A percentile compares a stretch with the other conserved stretches of the same genome.
These are phyloP conservation scores for Phytophthora sojae DNA, from an alignment of 352 stramenopile genomes.

Conservation along the genomic window DNA sequence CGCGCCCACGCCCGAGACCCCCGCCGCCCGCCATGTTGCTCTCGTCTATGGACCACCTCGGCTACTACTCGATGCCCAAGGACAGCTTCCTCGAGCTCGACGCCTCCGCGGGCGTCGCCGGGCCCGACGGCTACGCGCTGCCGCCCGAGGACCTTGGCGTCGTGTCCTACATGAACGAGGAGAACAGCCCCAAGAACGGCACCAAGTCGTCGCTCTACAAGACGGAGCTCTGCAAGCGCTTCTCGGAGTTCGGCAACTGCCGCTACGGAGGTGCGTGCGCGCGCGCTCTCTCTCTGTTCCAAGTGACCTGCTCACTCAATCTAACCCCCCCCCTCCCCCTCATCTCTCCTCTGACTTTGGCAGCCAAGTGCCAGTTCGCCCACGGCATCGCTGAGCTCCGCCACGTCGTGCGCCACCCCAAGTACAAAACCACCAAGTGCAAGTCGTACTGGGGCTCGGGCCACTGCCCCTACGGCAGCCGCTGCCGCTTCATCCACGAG, in stretches of 20 bases:
- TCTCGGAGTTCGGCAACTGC: slow-evolving; percentile 88
- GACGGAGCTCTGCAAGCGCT: slow-evolving; percentile 90
- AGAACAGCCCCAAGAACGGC: slow-evolving; percentile 86
- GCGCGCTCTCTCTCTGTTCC: neutral
- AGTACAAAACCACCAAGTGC: slow-evolving; percentile 94
- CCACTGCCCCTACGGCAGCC: slow-evolving; percentile 86
- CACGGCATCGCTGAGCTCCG: slow-evolving; percentile 82
- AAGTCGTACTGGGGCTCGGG: slow-evolving; percentile 92
- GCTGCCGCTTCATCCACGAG: slow-evolving; percentile 91
- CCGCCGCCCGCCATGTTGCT: slow-evolving; percentile 61
- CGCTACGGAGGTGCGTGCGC: slow-evolving; percentile 73
- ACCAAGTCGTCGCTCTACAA: slow-evolving; percentile 91
- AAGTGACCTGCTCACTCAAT: neutral
- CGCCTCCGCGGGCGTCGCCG: slow-evolving; percentile 37
- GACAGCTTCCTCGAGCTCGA: slow-evolving; percentile 78
- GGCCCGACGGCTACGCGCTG: slow-evolving; percentile 51
- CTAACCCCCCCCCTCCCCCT: neutral
- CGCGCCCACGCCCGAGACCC: slow-evolving; percentile 22
- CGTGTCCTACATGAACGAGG: slow-evolving; percentile 69
- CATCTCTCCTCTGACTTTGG: neutral
- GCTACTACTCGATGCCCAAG: slow-evolving; percentile 86
- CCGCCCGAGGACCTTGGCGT: slow-evolving; percentile 52
- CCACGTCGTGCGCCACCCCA: slow-evolving; percentile 87
- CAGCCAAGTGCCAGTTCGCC: slow-evolving; percentile 90
- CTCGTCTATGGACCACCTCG: slow-evolving; percentile 84